These are phyloP conservation scores for Xerophyta viscosa DNA, from an alignment of 106 monocot species.

Conservation along the genomic window DNA sequence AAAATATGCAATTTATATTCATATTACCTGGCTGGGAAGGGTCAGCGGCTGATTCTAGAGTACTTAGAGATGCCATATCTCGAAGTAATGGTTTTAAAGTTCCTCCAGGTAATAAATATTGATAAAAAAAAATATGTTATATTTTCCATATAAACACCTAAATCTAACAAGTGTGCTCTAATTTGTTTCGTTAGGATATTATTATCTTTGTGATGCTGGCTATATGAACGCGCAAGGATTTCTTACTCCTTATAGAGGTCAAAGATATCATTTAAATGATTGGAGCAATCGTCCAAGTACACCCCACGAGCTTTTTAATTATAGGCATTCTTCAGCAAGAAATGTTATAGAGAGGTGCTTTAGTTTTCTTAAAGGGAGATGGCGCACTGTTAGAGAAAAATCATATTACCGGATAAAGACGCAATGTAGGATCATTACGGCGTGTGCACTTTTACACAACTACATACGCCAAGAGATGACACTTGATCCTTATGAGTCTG, in stretches of 20 bases:
- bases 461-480: neutral
- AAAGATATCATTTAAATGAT: constrained; percentile 6
- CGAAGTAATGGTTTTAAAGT: constrained; percentile 3
- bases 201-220: constrained; percentile 2
- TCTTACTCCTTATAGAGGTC: constrained; percentile 2
- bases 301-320: constrained; percentile 1
- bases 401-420: constrained; percentile 8
- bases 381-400: neutral
- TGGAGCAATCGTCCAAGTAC: neutral
- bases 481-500: neutral
- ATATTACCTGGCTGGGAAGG: constrained; percentile 3
- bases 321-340: constrained; percentile 6
- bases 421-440: constrained; percentile 8
- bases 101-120: neutral
- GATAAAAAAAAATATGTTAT: neutral
- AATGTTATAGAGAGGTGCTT: constrained; percentile 8
- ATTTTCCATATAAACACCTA: neutral
- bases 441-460: constrained; percentile 7
- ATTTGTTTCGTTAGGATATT: neutral
- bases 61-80: constrained; percentile 2
- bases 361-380: constrained; percentile 2
- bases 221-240: constrained; percentile 8
- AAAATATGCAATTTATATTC: constrained; percentile 8
- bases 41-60: neutral
- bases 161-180: too few species aligned